These are phyloP conservation scores for Nitzschia sp. DNA, from an alignment of 108 stramenopile genomes.

Conservation along the genomic window DNA sequence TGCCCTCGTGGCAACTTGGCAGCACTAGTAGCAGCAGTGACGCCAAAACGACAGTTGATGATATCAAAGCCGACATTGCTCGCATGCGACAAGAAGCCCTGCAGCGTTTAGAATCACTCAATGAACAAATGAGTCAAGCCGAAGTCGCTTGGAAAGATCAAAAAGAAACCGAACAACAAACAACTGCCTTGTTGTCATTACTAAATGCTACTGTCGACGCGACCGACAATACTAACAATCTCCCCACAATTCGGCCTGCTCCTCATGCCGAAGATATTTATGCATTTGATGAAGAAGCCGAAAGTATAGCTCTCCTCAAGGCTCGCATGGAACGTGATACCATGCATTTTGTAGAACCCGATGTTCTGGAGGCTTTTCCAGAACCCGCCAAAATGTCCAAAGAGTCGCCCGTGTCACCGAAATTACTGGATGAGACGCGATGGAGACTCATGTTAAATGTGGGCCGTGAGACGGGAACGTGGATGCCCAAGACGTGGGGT, in stretches of 20 bases:
- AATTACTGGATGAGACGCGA: conserved; percentile 51
- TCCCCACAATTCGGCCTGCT: background rate
- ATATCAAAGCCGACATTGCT: conserved; percentile 62
- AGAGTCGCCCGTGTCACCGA: background rate
- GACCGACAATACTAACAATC: background rate
- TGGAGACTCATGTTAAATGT: conserved; percentile 74
- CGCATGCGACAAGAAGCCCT: conserved; percentile 64
- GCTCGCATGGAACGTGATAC: conserved; percentile 4
- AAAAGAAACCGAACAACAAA: background rate
- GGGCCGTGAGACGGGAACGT: conserved; percentile 74
- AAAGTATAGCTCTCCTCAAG: background rate
- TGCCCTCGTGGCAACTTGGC: too few species aligned
- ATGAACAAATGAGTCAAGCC: conserved; percentile 41
- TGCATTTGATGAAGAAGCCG: background rate
- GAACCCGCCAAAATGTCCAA: background rate
- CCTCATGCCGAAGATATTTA: conserved; percentile 7
- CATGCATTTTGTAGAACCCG: background rate
- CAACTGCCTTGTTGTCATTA: background rate
- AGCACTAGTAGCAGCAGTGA: background rate
- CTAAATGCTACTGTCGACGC: background rate
- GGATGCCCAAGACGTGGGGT: conserved; percentile 88
- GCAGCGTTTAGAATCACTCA: conserved; percentile 51
- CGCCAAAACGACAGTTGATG: background rate
- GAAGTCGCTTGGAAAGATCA: conserved; percentile 14
- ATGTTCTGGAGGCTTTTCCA: background rate